Base-by-base conservation (phyloP, 306 rosid species). In the Pyrus betulifolia region DNA sequence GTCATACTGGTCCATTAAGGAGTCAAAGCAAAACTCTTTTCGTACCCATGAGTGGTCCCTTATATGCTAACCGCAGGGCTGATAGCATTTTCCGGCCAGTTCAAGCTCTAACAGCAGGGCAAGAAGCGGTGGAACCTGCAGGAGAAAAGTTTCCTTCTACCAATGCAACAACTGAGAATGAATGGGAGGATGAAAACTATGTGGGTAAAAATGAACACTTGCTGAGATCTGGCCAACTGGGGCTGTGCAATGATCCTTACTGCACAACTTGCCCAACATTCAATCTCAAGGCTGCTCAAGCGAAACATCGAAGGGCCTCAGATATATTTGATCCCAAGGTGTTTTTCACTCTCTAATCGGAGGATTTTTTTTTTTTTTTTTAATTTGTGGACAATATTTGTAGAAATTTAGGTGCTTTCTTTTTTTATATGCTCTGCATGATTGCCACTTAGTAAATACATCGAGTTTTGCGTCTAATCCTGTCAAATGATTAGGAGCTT, bases 241-340 rank as follows among this genome's bases (percentile, higher is more conserved):
- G 98, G 68, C 79, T 88, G 95, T 93, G 98, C 79, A 88, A 84
- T 80, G 98, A 93, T 84, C 98, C 98, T 76, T 93, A 85, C 76
- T 93, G 98, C 79, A 91, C 96, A 23, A 89, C 91, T 64, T 94
- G 98, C 84, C 98, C 98, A 74, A 84, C 95, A 70, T 84, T 82
- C 86, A 76, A 81, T 76, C 40, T 38, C 76, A 88, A 77, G 78
- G 67, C 85, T 70, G 14, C 86, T 74, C 88, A 80, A 68, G 87
- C 66, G 65, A 89, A 81, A 64, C 71, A 73, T 17, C 65, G 71
- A 31, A 90, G 67, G 84, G 25, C 83, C 52, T 81, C 91, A 0
- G 64, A 72, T 49, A 49, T 87, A 55, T 87, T 88, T 80, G 94
- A 91, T 62, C 78, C 85, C 64, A 80, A 84, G 90, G 98, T 91